Evolutionary conservation across 768 basidiomycete species (phyloP), one percentile per base, ranked within the genome.

Genomic region (Boletus barrowsii): DNA sequence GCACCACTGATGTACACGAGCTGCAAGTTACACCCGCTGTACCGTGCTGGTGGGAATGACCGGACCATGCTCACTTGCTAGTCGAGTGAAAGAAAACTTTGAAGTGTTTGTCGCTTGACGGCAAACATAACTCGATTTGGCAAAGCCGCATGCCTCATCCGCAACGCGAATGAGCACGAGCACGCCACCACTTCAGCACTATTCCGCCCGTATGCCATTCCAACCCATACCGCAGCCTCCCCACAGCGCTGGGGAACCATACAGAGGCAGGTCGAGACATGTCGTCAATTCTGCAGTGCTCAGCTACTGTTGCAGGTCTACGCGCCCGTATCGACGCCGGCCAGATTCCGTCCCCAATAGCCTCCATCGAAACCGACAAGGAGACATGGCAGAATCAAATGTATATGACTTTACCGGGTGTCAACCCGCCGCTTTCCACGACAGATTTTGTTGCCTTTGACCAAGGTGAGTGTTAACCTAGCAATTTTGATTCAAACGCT

Each of bases 311-410:
- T 47, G 10, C 61, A 88, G 92, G 93, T 53, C 79, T 90, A 51
- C 83, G 90, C 39, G 79, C 87, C 43, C 83, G 86, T 53, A 92
- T 99, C 62, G 91, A 98, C 68, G 85, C 89, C 8, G 80, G 74
- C 61, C 93, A 96, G 66, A 86, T 98, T 29, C 97, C 97, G n/a
- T 95, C 93, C 4, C 88, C 93, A 22, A 84, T 91, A 15, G 85
- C 88, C 40, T 76, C 83, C 13, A 83, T 89, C 48, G 89, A 92
- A 62, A 71, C 77, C 7, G 95, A 98, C 78, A 84, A 88, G 58
- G 79, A 82, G 54, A 73, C 81, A 76, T 93, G 90, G 85, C 84
- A 89, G 63, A 75, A 81, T 20, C 80, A 88, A 61, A 74, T 80
- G 37, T 92, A 84, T 60, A 76, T 81, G 74, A 85, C 84, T 10